These are phyloP conservation scores for Saraca asoca DNA, from an alignment of 331 rosid species.

Conservation along the genomic window DNA sequence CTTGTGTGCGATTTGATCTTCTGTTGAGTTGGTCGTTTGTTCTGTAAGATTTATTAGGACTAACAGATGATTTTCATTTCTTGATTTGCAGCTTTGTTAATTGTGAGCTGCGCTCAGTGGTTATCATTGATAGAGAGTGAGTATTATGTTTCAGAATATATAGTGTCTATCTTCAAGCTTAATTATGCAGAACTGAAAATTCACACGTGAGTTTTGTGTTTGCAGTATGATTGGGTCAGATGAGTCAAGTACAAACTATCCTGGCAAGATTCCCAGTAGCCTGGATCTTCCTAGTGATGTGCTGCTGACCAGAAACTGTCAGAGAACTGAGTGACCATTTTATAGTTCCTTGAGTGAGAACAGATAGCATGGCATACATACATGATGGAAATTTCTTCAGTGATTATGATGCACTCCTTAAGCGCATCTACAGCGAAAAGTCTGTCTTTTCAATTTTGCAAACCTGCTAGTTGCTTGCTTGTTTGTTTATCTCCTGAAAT, in stretches of 20 bases:
- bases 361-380: too few relatives aligned
- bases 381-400: not conserved
- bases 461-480: too few relatives aligned
- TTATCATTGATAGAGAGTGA: slow-evolving; percentile 75
- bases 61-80: not conserved
- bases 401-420: not conserved
- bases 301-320: slow-evolving; percentile 55
- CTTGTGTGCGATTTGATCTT: too few relatives aligned
- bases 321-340: slow-evolving; percentile 36
- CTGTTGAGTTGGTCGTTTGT: too few relatives aligned
- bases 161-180: not conserved
- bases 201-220: slow-evolving; percentile 4
- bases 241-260: slow-evolving; percentile 63
- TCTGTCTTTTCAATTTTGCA: too few relatives aligned
- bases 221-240: slow-evolving; percentile 71
- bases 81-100: slow-evolving; percentile 71
- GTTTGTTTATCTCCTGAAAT: too few relatives aligned
- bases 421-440: slow-evolving; percentile 19
- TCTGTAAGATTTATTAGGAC: not conserved
- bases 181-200: slow-evolving; percentile 7
- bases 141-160: slow-evolving; percentile 29
- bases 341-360: slow-evolving; percentile 5
- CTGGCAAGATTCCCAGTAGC: slow-evolving; percentile 69
- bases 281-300: slow-evolving; percentile 74
- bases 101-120: slow-evolving; percentile 88